Conservation (phyloP, 306 rosid species). For the Malus fusca region DNA sequence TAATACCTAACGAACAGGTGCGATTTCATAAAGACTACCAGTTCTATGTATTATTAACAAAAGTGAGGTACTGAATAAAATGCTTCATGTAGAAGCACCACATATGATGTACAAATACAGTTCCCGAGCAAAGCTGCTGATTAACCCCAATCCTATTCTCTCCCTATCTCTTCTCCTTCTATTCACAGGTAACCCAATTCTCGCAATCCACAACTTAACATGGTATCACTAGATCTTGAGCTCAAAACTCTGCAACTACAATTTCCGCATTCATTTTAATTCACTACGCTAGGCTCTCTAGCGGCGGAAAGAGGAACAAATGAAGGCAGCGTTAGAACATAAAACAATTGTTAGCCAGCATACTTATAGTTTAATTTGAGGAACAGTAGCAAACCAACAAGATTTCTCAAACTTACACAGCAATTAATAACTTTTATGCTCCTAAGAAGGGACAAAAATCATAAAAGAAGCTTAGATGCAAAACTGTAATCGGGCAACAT, state of each 20-base stretch:
- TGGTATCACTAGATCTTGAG: background rate
- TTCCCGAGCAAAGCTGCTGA: background rate
- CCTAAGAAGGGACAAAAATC: background rate
- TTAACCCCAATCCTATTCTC: background rate
- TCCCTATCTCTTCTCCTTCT: background rate
- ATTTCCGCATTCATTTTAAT: background rate
- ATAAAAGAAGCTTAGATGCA: background rate
- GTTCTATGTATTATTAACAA: background rate
- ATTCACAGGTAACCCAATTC: background rate
- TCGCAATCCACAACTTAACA: background rate
- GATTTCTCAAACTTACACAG: background rate
- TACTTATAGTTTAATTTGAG: background rate
- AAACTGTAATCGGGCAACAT: too few species aligned
- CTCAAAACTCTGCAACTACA: background rate
- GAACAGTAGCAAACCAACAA: background rate
- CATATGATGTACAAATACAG: background rate
- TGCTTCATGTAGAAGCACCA: background rate
- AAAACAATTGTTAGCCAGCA: background rate
- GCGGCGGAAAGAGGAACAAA: background rate
- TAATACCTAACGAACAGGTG: background rate
- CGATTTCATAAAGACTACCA: background rate
- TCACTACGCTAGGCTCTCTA: background rate
- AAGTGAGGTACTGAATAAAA: background rate
- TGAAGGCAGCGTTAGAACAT: background rate
- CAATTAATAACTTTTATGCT: background rate